Evolutionary conservation across 2,329 filamentous ascomycete genomes (phyloP), one percentile per base, ranked within the genome.

Genomic region (Sodiomyces alkalinus): DNA sequence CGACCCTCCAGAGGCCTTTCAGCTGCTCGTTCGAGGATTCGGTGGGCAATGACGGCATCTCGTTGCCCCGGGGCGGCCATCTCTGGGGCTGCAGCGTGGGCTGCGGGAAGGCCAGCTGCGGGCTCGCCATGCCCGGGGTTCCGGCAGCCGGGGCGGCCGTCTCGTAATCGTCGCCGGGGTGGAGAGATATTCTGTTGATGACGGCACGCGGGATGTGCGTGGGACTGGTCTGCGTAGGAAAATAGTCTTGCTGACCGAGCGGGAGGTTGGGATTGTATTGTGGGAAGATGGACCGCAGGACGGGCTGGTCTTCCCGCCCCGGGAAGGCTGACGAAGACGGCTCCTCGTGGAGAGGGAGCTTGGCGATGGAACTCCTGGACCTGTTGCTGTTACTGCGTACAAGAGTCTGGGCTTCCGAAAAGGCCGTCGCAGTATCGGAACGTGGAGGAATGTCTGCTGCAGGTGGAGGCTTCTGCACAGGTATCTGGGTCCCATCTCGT

Each of bases 281-380:
- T 6, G 80, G 80, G 41, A 86, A 86, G 41, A 86, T 83, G 15
- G 79, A 85, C 18, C 68, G 65, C 41, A 80, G 62, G 0, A 64
- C 55, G 5, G 17, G 59, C 50, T 28, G 35, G 18, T 33, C 24
- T n/a, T n/a, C n/a, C 18, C 28, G 30, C 5, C 34, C 28, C 16
- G 25, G 53, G 33, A 37, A 47, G 28, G 45, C 46, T 24, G 46
- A 36, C 14, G 43, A 39, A 4, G 43, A 33, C 2, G 46, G 25
- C 7, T 51, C 47, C 15, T 56, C 53, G 16, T 42, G 44, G 4
- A 63, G 41, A 11, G 64, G 67, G 15, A 56, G 49, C 39, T 74
- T 73, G 28, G 65, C 63, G 38, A 72, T 71, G 13, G 68, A 74
- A 44, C 52, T 65, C 30, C 64, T 55, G 2, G 66, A 68, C 12